Evolutionary conservation across 345 rosid genomes (phyloP).

Genomic region (Capsella bursapastoris): DNA sequence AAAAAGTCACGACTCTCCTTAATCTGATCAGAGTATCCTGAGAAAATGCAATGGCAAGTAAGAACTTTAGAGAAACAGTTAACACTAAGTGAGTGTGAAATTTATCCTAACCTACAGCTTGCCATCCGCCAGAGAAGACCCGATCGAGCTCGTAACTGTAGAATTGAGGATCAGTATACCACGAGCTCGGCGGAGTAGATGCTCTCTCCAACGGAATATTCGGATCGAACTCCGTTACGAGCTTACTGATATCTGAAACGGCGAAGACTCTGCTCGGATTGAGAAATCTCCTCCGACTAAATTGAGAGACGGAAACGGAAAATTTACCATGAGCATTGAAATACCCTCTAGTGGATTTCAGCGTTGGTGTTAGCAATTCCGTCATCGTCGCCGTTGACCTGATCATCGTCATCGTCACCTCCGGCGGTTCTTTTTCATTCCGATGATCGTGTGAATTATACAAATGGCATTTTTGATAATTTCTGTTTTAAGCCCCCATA

Average conservation of each 20-base stretch:
- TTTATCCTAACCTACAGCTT: constrained; percentile 64
- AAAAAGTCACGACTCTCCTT: constrained; percentile 67
- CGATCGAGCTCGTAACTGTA: constrained; percentile 61
- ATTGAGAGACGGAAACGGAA: constrained; percentile 13
- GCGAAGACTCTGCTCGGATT: constrained; percentile 21
- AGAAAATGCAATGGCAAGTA: neutral
- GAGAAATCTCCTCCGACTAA: constrained; percentile 12
- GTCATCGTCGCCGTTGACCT: neutral
- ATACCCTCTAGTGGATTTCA: neutral
- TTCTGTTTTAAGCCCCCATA: constrained; percentile 9
- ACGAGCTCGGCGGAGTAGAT: constrained; percentile 75
- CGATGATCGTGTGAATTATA: neutral
- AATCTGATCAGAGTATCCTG: constrained; percentile 77
- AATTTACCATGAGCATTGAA: neutral
- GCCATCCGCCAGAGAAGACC: constrained; percentile 87
- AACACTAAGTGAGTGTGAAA: constrained; percentile 2
- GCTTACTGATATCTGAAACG: constrained; percentile 21
- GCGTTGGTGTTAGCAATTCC: neutral
- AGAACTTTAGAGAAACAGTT: neutral
- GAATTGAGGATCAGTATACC: constrained; percentile 78
- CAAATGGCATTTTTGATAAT: neutral
- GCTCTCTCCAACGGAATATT: constrained; percentile 71
- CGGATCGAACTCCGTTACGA: constrained; percentile 64
- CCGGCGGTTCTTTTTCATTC: neutral
- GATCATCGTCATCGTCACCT: neutral